Percentiles rank a stretch among this genome's conserved stretches.
These are phyloP conservation scores for Sporothrix sp. DNA, from an alignment of 2,329 filamentous ascomycete species.

Conservation along the genomic window DNA sequence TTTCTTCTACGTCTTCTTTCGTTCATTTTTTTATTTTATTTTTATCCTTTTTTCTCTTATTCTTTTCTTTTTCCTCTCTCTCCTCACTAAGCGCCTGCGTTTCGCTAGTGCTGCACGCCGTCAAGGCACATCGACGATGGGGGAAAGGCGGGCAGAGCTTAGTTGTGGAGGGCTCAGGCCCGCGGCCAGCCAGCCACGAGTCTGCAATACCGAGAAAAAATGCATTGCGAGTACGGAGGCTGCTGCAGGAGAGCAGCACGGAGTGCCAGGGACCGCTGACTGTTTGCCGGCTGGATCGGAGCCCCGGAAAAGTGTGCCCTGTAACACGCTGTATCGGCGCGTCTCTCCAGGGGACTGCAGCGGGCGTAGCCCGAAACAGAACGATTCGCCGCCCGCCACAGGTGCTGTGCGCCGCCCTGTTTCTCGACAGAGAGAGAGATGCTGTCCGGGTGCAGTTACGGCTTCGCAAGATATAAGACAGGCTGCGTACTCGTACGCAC, in stretches of 20 bases:
- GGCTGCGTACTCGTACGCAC: no score
- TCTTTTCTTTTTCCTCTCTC: background rate
- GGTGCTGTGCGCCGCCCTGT: no score
- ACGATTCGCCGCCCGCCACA: slow-evolving; percentile 8
- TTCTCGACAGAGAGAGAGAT: no score
- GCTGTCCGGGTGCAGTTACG: no score
- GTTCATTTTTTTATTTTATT: background rate
- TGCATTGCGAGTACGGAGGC: no score
- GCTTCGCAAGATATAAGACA: background rate
- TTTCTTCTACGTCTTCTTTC: background rate
- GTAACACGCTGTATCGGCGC: no score
- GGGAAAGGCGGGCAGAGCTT: slow-evolving; percentile 7
- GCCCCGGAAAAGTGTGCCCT: background rate
- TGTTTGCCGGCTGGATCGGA: no score
- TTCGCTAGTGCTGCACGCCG: slow-evolving; percentile 12
- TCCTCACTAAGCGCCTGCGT: background rate
- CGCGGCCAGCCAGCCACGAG: background rate
- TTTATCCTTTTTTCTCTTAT: background rate
- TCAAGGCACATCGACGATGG: slow-evolving; percentile 11
- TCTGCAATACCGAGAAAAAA: no score
- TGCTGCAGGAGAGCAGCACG: no score
- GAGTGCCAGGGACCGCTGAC: no score
- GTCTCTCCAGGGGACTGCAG: no score
- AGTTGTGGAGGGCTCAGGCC: background rate
- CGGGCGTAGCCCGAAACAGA: slow-evolving; percentile 5